Evolutionary conservation across 1,284 basidiomycete species (phyloP), one percentile per base, ranked within the genome.

Genomic region (Microbotryum scabiosae): DNA sequence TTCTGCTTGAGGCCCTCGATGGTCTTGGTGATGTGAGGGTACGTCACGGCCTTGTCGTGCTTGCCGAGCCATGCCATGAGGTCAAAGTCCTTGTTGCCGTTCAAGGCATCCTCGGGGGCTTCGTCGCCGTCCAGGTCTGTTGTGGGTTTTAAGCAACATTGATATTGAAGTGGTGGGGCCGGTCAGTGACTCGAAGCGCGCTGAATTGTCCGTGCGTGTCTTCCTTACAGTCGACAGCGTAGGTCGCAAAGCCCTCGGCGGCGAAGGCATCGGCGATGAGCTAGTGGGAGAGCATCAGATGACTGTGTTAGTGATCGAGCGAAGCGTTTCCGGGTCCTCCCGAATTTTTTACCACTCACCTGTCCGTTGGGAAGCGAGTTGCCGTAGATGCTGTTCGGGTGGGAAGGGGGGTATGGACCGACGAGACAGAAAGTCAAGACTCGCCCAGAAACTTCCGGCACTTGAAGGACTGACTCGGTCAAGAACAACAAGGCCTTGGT

Each of bases 181-280:
- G 36, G 1, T 41, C 36, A 41, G 36, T 41, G 14, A 16, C 12
- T 16, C 2, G 16, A 18, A 41, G 36, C 16, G 36, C 5, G 36
- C 36, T 41, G 10, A 1, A 18, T 41, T 16, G 1, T 30, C 10
- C 30, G 1, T 41, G 36, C 16, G 10, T 41, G 16, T 41, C 4
- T 18, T 41, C 14, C 36, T 41, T 4, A 41, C 36, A 41, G 36
- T 86, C 84, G 0, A 81, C 80, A 14, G 80, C 68, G 61, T 85
- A 76, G 12, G 82, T 82, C 74, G 82, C 82, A 78, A 82, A 85
- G 14, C 86, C 87, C 65, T 86, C 85, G 32, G 77, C 77, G n/a
- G 87, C 86, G 75, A 84, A 88, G 70, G 82, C 84, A 70, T 90
- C 88, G 16, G 79, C 82, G 56, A 65, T 56, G 45, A 67, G 60